phyloP scores from a whole-genome alignment of 495 filamentous ascomycete genomes.

The Lasiosphaeriaceae sp. region DNA sequence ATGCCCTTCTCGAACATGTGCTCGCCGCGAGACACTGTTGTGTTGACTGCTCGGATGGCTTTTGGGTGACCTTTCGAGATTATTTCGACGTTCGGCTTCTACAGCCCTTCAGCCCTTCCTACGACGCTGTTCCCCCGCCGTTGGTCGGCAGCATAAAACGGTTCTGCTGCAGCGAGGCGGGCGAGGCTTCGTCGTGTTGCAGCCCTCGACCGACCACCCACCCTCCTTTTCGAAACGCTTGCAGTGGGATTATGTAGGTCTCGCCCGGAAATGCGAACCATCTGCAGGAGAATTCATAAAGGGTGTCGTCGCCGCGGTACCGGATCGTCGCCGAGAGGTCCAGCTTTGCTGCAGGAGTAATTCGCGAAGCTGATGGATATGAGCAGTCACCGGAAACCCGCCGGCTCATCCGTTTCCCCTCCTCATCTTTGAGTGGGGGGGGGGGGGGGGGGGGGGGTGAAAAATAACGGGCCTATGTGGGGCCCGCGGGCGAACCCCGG shows the following conservation, averaged over 20 bases:
- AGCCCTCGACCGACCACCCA: not conserved
- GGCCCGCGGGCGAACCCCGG: too few relatives aligned
- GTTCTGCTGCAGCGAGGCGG: too few relatives aligned
- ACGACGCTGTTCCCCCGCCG: not conserved
- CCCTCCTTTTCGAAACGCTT: constrained; percentile 4
- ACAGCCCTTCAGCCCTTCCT: not conserved
- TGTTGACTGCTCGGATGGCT: not conserved
- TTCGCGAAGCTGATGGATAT: not conserved
- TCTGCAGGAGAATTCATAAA: constrained; percentile 19
- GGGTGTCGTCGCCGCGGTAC: constrained; percentile 9
- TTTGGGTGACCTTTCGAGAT: not conserved
- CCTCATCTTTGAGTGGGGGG: not conserved
- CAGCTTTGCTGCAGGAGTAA: not conserved
- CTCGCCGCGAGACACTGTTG: not conserved
- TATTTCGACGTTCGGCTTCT: not conserved
- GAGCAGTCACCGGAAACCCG: not conserved
- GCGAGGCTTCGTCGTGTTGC: not conserved
- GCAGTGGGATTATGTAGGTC: constrained; percentile 14
- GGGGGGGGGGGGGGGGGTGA: too few relatives aligned
- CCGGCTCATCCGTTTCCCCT: not conserved
- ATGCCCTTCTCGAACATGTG: not conserved
- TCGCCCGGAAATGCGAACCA: constrained; percentile 20
- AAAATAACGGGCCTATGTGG: too few relatives aligned
- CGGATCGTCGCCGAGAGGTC: constrained; percentile 1
- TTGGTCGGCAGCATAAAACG: too few relatives aligned